These are phyloP conservation scores for Nitzschia palea DNA, from an alignment of 108 stramenopile genomes.

Conservation along the genomic window DNA sequence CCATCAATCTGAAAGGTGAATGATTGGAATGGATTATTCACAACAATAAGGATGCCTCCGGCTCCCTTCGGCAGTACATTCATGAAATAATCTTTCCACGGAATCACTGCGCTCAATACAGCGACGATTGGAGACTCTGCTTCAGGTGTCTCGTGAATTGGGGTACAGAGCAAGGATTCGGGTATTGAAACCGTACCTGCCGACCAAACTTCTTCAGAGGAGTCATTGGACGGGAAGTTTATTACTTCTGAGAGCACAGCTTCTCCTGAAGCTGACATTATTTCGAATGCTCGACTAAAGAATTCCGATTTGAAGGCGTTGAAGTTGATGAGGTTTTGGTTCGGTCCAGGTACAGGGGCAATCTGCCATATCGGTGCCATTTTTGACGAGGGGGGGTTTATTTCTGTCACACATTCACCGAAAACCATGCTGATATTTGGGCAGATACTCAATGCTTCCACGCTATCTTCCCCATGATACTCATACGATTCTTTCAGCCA, in stretches of 20 bases:
- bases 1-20: constrained; percentile 46
- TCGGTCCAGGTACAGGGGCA: not conserved
- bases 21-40: constrained; percentile 5
- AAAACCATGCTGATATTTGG: not conserved
- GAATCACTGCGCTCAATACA: not conserved
- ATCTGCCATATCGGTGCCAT: constrained; percentile 12
- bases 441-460: not conserved
- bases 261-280: not conserved
- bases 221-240: not conserved
- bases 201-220: not conserved
- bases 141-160: not conserved
- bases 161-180: not conserved
- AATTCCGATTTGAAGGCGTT: not conserved
- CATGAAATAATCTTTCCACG: constrained; percentile 9
- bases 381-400: not conserved
- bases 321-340: constrained; percentile 2
- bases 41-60: constrained; percentile 8
- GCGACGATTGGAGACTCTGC: not conserved
- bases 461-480: not conserved
- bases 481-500: not conserved
- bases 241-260: constrained; percentile 8
- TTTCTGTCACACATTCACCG: not conserved
- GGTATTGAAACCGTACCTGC: not conserved
- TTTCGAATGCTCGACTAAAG: not conserved
- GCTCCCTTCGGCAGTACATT: constrained; percentile 5